phyloP scores from a whole-genome alignment of 106 monocot species.

The Cymbidium sinense region DNA sequence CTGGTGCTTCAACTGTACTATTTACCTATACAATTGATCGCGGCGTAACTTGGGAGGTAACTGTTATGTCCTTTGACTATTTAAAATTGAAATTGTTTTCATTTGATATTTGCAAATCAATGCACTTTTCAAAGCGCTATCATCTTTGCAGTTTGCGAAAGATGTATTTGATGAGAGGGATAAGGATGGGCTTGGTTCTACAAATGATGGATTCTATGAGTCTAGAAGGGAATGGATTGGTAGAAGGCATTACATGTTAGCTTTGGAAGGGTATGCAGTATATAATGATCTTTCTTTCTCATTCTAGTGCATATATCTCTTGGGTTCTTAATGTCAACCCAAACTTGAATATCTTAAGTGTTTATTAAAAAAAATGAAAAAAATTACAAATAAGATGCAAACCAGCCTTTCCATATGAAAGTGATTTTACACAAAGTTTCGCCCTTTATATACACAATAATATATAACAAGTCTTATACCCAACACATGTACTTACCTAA shows the following conservation, averaged over 20 bases:
- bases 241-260: slow-evolving; percentile 76
- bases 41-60: slow-evolving; percentile 91
- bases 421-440: no score
- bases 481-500: no score
- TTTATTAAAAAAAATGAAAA: no score
- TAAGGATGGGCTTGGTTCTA: slow-evolving; percentile 27
- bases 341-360: neutral
- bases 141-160: slow-evolving; percentile 55
- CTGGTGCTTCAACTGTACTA: slow-evolving; percentile 84
- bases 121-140: neutral
- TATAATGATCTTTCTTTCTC: neutral
- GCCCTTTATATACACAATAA: no score
- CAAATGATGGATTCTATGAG: slow-evolving; percentile 88
- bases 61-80: neutral
- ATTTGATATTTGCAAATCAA: neutral
- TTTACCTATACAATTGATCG: slow-evolving; percentile 81
- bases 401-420: no score
- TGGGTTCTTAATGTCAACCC: neutral
- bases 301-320: neutral
- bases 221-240: slow-evolving; percentile 98
- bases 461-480: no score
- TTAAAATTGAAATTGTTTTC: neutral
- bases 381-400: no score
- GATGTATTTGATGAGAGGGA: slow-evolving; percentile 65
- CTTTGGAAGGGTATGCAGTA: slow-evolving; percentile 68